Base-by-base conservation (phyloP, 768 basidiomycete species). In the Trametes coccinea region DNA sequence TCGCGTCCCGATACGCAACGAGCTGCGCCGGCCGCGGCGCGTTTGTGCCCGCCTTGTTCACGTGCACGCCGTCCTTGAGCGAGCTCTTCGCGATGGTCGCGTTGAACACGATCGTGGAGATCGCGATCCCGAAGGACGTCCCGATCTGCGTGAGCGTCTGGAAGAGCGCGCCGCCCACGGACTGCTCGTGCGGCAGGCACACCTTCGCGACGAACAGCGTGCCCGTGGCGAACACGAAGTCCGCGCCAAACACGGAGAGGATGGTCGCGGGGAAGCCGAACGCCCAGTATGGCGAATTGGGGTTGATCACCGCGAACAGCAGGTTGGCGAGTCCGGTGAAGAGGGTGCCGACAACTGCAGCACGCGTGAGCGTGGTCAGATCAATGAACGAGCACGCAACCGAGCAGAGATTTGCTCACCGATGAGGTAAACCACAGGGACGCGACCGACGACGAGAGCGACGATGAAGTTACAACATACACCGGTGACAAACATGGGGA, bases 401-500 rank as follows among this genome's bases (percentile, higher is more conserved):
- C 22, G 22, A 22, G 22, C 22, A 22, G 39, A 17, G 39, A 37
- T 44, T 22, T 22, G 22, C 22, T 22, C 22, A 89, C 90, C 80
- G 16, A 88, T 73, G 33, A 93, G 77, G 52, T 77, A 79, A 0
- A 85, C 75, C 2, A 90, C 71, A 3, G 84, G 78, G 3, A 92
- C 71, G 55, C 76, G 82, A 2, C 79, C 76, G 40, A 89, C 79
- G 49, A 85, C 76, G 27, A 86, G 54, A 0, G 86, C 88, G n/a
- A 92, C 83, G 54, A 89, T 70, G 31, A 86, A 62, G 68, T 91
- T 92, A 66, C 86, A 88, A 3, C 34, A 43, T 5, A 84, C 59
- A 3, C 92, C 91, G 14, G 80, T 81, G n/a, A 92, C 68, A 33
- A 83, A 82, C 87, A 89, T 90, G 0, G 91, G 91, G 1, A 92